Evolutionary conservation across 257 asterid species (phyloP).

Genomic region (Solanum tacnaense): DNA sequence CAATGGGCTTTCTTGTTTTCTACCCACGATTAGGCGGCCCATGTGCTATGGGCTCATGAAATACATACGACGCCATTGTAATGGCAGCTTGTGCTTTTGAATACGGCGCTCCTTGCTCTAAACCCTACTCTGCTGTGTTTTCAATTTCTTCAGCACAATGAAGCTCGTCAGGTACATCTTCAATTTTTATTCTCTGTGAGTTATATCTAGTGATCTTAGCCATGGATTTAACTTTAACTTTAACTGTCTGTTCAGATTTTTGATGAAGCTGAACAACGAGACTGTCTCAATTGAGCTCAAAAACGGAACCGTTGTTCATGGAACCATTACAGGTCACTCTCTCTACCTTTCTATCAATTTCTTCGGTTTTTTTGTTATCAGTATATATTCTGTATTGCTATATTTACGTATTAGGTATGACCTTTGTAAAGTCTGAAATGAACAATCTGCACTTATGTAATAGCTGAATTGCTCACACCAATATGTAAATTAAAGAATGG

Average conservation of each 20-base stretch:
- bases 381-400: not conserved
- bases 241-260: slow-evolving; percentile 6
- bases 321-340: slow-evolving; percentile 28
- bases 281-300: slow-evolving; percentile 39
- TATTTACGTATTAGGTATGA: not conserved
- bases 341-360: not conserved
- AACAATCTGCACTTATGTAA: not conserved
- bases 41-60: not conserved
- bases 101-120: not conserved
- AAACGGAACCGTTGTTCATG: slow-evolving; percentile 33
- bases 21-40: not conserved
- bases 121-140: not conserved
- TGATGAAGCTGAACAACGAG: slow-evolving; percentile 42
- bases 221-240: not conserved
- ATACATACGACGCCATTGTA: not conserved
- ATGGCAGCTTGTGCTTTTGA: not conserved
- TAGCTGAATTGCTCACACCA: not conserved
- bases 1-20: not conserved
- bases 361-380: not conserved
- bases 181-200: not conserved
- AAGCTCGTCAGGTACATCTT: slow-evolving; percentile 5
- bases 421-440: not conserved
- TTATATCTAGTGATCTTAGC: not conserved
- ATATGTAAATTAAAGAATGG: not conserved
- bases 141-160: not conserved